phyloP scores from a whole-genome alignment of 805 yeast species.

The Yamadazyma laniorum region DNA sequence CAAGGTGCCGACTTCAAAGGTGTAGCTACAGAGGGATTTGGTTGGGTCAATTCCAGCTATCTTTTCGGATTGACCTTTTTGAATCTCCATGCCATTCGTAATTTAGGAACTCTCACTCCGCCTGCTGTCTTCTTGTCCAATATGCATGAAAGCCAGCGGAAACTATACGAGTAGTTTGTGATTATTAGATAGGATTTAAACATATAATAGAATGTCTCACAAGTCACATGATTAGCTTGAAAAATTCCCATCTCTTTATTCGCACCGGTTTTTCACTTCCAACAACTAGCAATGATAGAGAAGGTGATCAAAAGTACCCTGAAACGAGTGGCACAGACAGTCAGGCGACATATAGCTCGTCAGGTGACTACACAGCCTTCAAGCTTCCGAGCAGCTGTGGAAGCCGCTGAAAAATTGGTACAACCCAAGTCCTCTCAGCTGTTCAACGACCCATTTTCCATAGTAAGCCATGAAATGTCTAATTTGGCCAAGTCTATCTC shows the following conservation, averaged over 20 bases:
- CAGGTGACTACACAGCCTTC: conserved; percentile 1
- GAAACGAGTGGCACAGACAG: background rate
- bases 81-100: conserved; percentile 65
- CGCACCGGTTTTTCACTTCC: background rate
- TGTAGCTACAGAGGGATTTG: conserved; percentile 94
- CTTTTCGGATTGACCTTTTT: conserved; percentile 67
- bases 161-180: conserved; percentile 12
- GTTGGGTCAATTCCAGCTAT: conserved; percentile 95
- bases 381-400: conserved; percentile 54
- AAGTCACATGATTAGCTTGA: too few relatives aligned
- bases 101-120: conserved; percentile 75
- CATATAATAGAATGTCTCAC: too few relatives aligned
- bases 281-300: background rate
- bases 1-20: conserved; percentile 93
- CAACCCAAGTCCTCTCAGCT: conserved; percentile 51
- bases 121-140: conserved; percentile 60
- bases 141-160: conserved; percentile 43
- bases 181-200: background rate
- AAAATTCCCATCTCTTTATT: too few relatives aligned
- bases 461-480: conserved; percentile 92
- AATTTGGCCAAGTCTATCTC: conserved; percentile 85
- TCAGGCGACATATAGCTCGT: background rate
- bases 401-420: conserved; percentile 71
- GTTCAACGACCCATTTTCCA: conserved; percentile 79
- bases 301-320: background rate